Conservation (phyloP, 306 rosid genomes). For the Vigna reflexopilosa region DNA sequence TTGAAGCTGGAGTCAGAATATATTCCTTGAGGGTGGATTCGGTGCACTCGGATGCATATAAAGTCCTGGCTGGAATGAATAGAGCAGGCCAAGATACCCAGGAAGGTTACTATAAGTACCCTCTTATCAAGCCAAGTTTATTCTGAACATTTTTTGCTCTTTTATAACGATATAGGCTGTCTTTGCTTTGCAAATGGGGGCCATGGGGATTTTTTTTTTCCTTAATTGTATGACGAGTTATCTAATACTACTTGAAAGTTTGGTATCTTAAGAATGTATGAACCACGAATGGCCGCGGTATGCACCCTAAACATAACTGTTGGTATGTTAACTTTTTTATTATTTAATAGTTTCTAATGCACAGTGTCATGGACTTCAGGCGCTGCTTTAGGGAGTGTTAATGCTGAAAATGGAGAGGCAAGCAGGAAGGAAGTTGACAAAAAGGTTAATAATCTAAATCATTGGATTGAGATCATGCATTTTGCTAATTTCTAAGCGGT, state of each 20-base stretch:
- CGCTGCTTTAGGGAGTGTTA: slow-evolving; percentile 47
- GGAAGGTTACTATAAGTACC: slow-evolving; percentile 59
- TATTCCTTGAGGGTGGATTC: slow-evolving; percentile 91
- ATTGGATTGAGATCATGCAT: slow-evolving; percentile 3
- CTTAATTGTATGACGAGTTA: slow-evolving; percentile 4
- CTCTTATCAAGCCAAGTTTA: neutral
- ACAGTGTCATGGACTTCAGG: slow-evolving; percentile 47
- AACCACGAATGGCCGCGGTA: slow-evolving; percentile 10
- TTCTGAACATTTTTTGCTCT: neutral
- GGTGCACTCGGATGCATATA: slow-evolving; percentile 88
- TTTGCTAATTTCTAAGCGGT: slow-evolving; percentile 41
- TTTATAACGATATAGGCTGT: neutral
- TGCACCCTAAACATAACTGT: slow-evolving; percentile 4
- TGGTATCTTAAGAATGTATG: slow-evolving; percentile 25
- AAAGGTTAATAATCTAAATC: slow-evolving; percentile 63
- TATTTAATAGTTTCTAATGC: slow-evolving; percentile 35
- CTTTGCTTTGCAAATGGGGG: slow-evolving; percentile 13
- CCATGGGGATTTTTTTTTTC: slow-evolving; percentile 7
- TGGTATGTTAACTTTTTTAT: slow-evolving; percentile 9
- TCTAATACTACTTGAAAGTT: neutral
- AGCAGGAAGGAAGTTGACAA: slow-evolving; percentile 59
- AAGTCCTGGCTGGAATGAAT: slow-evolving; percentile 90
- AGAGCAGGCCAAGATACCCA: slow-evolving; percentile 87
- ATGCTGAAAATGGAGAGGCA: slow-evolving; percentile 55
- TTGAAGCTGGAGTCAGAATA: slow-evolving; percentile 94